phyloP scores from a whole-genome alignment of 495 filamentous ascomycete species.

The Penicillium ochrochloron region DNA sequence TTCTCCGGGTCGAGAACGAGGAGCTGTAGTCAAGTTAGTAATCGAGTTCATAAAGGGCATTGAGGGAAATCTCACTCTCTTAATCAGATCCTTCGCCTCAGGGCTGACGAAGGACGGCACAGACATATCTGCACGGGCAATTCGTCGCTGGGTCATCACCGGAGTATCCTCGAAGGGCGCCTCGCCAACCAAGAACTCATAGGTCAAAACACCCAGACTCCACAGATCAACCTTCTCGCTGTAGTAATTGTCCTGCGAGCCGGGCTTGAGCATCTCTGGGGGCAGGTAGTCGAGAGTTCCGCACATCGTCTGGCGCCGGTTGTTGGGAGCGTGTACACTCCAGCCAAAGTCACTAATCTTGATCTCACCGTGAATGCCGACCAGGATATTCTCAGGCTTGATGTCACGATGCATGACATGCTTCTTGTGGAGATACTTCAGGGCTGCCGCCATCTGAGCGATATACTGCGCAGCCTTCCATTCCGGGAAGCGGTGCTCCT shows the following conservation, averaged over 20 bases:
- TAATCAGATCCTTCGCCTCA: conserved; percentile 91
- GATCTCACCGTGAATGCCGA: conserved; percentile 97
- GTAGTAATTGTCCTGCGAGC: conserved; percentile 81
- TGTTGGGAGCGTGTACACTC: conserved; percentile 97
- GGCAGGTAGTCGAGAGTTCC: conserved; percentile 97
- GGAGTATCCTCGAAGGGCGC: conserved; percentile 96
- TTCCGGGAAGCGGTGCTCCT: conserved; percentile 87
- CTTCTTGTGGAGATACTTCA: conserved; percentile 93
- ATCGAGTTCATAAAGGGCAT: neutral
- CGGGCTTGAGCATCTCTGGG: conserved; percentile 92
- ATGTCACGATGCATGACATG: conserved; percentile 99
- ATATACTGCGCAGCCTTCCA: conserved; percentile 97
- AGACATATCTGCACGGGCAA: conserved; percentile 88
- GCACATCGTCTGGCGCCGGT: conserved; percentile 91
- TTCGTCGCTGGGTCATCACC: conserved; percentile 91
- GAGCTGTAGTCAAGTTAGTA: conserved; percentile 58
- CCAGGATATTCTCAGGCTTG: conserved; percentile 97
- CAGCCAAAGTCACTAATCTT: conserved; percentile 99
- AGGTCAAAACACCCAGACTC: conserved; percentile 93
- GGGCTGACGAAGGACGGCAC: conserved; percentile 88
- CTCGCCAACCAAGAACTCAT: conserved; percentile 95
- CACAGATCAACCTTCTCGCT: conserved; percentile 95
- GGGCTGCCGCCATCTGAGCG: conserved; percentile 95
- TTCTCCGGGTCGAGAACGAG: conserved; percentile 94
- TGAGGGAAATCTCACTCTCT: conserved; percentile 63